Evolutionary conservation across 2,329 filamentous ascomycete genomes (phyloP).

Genomic region (Ophiostoma populinum): DNA sequence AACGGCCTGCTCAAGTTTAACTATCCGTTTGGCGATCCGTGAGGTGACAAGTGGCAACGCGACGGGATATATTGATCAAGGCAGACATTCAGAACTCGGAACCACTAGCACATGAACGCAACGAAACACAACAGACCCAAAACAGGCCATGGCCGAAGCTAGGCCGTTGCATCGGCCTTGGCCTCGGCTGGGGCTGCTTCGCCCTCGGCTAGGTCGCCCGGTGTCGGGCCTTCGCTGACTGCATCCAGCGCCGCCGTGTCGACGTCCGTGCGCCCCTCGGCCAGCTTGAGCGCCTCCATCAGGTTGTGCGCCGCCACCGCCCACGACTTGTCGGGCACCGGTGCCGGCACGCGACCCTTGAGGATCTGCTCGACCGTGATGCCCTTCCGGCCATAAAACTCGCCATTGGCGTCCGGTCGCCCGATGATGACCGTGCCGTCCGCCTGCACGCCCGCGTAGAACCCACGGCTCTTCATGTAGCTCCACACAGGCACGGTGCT

Average conservation of each 20-base stretch:
- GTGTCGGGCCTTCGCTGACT: neutral
- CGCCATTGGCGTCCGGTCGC: constrained; percentile 69
- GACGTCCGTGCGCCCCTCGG: constrained; percentile 13
- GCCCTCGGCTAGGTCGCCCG: no score
- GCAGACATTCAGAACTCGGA: no score
- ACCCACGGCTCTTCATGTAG: constrained; percentile 77
- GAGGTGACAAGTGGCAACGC: no score
- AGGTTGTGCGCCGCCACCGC: constrained; percentile 9
- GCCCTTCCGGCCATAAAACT: constrained; percentile 52
- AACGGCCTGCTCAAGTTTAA: constrained; percentile 95
- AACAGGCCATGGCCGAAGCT: no score
- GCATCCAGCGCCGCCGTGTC: neutral
- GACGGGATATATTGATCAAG: no score
- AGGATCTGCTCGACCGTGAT: constrained; percentile 31
- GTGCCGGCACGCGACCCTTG: constrained; percentile 21
- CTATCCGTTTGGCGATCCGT: constrained; percentile 66
- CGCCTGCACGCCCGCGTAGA: constrained; percentile 74
- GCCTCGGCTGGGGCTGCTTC: no score
- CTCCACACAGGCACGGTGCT: constrained; percentile 29
- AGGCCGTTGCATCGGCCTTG: no score
- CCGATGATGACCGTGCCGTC: constrained; percentile 80
- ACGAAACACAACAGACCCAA: no score
- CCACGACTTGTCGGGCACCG: neutral
- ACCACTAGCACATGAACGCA: no score
- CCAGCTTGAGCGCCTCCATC: constrained; percentile 13